Base-by-base conservation (phyloP, 1,284 basidiomycete genomes). In the Sporisorium iseilematis-ciliati region DNA sequence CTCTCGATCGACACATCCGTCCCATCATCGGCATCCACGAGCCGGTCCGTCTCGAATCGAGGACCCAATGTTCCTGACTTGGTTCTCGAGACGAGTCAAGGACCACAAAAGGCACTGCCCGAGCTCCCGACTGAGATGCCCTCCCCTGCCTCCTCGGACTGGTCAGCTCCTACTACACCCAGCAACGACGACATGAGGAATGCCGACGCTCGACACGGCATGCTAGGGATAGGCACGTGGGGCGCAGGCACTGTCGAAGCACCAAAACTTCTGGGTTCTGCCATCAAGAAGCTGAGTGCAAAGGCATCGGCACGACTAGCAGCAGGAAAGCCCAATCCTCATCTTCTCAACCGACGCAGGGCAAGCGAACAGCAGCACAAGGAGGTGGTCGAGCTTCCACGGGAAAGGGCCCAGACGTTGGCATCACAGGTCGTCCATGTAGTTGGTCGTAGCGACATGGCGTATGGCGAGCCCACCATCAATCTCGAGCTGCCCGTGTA, bases 401-500 rank as follows among this genome's bases (percentile, higher is more conserved):
- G 6, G 35, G 12, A 38, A 38, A 16, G 7, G 21, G 18, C 7
- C 18, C 14, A 16, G 3, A 18, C 21, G 8, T 16, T n/a, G 41
- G 1, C n/a, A 12, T n/a, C 16, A 6, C 26, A 29, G 11, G 10
- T n/a, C 10, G 23, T 25, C 8, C 45, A 8, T 16, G 43, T 25
- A 3, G 18, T 29, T 1, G 42, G 21, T 11, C 12, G 25, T 10
- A 57, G 38, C 35, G 26, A 18, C 3, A 49, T 14, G 35, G 20
- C 4, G 4, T 7, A 5, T 3, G 7, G 23, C 12, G 58, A 53
- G 20, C 23, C 58, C n/a, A 26, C n/a, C n/a, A 18, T 48, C 12
- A 52, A 52, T 2, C 18, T 56, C n/a, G 26, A 54, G 23, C 49
- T 65, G 31, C 68, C 68, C 5, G 43, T 40, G 10, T 65, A 71